These are phyloP conservation scores for Eudorina sp. DNA, from an alignment of 139 green algal species.

Conservation along the genomic window DNA sequence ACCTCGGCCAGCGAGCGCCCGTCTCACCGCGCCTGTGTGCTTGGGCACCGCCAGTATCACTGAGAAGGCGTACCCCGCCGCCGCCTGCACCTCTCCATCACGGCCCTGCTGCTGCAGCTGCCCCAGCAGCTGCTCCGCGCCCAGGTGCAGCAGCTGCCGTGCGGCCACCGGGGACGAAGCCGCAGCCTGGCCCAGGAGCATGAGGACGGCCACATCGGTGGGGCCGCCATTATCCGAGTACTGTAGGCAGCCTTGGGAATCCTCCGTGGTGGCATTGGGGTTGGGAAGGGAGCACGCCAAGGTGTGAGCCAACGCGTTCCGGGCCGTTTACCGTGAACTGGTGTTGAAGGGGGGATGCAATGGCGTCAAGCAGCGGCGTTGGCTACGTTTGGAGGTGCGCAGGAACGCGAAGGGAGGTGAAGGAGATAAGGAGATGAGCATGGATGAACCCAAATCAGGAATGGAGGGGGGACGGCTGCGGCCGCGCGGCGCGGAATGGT, in stretches of 20 bases:
- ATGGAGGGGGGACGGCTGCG: too few species aligned
- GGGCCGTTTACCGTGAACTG: too few species aligned
- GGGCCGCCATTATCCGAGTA: slow-evolving; percentile 52
- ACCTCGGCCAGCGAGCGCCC: too few species aligned
- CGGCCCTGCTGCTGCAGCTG: background rate
- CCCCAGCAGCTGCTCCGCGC: slow-evolving; percentile 47
- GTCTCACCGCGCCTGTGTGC: background rate
- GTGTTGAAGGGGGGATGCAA: too few species aligned
- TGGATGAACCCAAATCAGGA: too few species aligned
- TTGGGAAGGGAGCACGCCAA: too few species aligned
- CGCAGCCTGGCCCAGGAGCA: slow-evolving; percentile 54
- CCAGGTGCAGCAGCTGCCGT: slow-evolving; percentile 60
- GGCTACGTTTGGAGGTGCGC: too few species aligned
- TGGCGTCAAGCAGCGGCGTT: too few species aligned
- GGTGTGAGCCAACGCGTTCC: too few species aligned
- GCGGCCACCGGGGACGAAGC: slow-evolving; percentile 24
- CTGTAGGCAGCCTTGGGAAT: background rate
- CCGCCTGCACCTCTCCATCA: slow-evolving; percentile 15
- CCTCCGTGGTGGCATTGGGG: too few species aligned
- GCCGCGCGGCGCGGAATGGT: too few species aligned
- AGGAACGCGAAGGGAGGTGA: too few species aligned
- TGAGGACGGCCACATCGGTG: slow-evolving; percentile 53
- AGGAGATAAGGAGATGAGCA: background rate
- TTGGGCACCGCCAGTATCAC: slow-evolving; percentile 8
- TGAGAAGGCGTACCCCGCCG: background rate